phyloP scores from a whole-genome alignment of 2,329 filamentous ascomycete species.

The Venturia nashicola region DNA sequence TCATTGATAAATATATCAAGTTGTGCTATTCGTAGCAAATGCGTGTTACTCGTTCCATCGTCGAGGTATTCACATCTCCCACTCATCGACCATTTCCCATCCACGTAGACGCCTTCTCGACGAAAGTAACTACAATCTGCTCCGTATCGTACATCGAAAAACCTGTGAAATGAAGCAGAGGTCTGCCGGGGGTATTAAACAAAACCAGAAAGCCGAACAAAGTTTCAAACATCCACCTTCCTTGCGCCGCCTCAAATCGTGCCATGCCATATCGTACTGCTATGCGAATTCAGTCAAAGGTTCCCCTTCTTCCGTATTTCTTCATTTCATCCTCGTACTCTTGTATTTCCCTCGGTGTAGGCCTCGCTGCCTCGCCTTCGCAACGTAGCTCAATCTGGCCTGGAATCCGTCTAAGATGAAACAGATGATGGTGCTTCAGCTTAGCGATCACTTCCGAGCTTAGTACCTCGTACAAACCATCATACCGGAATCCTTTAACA shows the following conservation, averaged over 20 bases:
- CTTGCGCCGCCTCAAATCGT: not conserved
- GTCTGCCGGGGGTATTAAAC: not conserved
- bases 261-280: not conserved
- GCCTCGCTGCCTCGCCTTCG: constrained; percentile 26
- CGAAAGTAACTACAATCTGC: not conserved
- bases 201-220: not conserved
- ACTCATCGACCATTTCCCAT: not conserved
- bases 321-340: constrained; percentile 7
- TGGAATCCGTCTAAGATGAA: constrained; percentile 31
- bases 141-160: not conserved
- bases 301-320: not conserved
- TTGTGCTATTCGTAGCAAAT: not conserved
- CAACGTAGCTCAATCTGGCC: constrained; percentile 37
- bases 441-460: constrained; percentile 26
- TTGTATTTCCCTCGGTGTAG: constrained; percentile 29
- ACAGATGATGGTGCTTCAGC: constrained; percentile 32
- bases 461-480: constrained; percentile 42
- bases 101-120: not conserved
- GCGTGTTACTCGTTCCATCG: not conserved
- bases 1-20: not conserved
- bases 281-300: not conserved
- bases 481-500: constrained; percentile 39
- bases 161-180: not conserved
- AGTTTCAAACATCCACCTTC: not conserved
- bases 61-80: not conserved